Evolutionary conservation across 192 early-diverging fungal genomes (phyloP), one percentile per base, ranked within the genome.

Genomic region (Coemansia sp.): DNA sequence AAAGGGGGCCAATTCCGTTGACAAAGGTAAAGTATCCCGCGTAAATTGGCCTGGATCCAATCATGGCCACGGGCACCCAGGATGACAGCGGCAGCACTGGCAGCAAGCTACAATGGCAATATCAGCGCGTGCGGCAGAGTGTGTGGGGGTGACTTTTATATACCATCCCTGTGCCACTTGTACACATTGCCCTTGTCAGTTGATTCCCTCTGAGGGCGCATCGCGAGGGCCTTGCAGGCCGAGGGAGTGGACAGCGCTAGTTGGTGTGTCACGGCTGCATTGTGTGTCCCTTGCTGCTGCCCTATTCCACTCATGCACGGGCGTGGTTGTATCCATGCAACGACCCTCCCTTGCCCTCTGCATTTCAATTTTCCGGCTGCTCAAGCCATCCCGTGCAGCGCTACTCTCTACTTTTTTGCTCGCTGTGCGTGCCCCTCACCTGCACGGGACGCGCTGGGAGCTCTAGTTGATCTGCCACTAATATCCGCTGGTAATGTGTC

Each of bases 1-100:
- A 53, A 53, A 53, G 50, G 50, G 38, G 50, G 50, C 50, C 50
- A 53, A 53, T 53, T 53, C 50, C 26, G 50, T 53, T 28, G 50
- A 53, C 50, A 53, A 53, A 53, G 50, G 50, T 53, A 53, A 53
- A 53, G 50, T 53, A 53, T 53, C 50, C 31, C 50, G 50, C 50
- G 26, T 28, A 53, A 53, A 53, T 45, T 45, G 42, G 42, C 42
- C 42, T 45, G 42, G 42, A 45, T 45, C 42, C 42, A 45, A 45
- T 45, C 42, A 45, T 45, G 42, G 42, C 42, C 42, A 45, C 42
- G 42, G 42, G 42, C 42, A 20, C 42, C 42, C 18, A 45, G 18
- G 42, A 53, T 53, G 26, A 28, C 50, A 53, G 50, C 50, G 31
- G 26, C 47, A 50, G 47, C 42, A 45, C n/a, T 18, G n/a, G 14